phyloP scores from a whole-genome alignment of 176 grass and related monocot genomes.

The Dendrocalamus sinicus region DNA sequence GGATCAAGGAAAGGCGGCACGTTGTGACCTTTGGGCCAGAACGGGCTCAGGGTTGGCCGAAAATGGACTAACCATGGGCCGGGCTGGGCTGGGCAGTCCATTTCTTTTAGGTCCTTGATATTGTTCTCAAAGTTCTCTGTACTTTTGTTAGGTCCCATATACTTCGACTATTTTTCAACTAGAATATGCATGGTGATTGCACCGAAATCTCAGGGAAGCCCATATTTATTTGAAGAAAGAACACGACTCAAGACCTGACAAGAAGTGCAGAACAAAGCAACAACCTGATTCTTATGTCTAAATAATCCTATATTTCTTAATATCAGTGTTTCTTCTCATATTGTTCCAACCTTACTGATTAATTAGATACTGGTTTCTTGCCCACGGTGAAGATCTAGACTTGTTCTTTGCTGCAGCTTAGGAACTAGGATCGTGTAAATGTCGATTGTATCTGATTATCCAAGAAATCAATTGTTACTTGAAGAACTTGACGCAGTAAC shows the following conservation, averaged over 20 bases:
- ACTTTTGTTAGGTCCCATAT: not conserved
- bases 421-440: not conserved
- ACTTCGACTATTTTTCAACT: not conserved
- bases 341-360: not conserved
- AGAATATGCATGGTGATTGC: not conserved
- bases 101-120: not conserved
- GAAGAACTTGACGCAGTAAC: not conserved
- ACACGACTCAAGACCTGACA: not conserved
- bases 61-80: not conserved
- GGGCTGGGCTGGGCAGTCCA: not conserved
- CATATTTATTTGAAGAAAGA: conserved; percentile 5
- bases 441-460: not conserved
- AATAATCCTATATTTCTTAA: not conserved
- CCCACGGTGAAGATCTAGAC: not conserved
- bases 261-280: not conserved
- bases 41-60: not conserved
- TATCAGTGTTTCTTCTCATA: not conserved
- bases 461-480: not conserved
- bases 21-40: too few species aligned
- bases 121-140: not conserved
- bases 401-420: not conserved
- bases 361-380: not conserved
- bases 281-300: not conserved
- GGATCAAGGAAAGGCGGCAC: not conserved
- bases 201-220: conserved; percentile 9